Conservation (phyloP, 495 filamentous ascomycete genomes). For the Talaromyces adpressus region DNA sequence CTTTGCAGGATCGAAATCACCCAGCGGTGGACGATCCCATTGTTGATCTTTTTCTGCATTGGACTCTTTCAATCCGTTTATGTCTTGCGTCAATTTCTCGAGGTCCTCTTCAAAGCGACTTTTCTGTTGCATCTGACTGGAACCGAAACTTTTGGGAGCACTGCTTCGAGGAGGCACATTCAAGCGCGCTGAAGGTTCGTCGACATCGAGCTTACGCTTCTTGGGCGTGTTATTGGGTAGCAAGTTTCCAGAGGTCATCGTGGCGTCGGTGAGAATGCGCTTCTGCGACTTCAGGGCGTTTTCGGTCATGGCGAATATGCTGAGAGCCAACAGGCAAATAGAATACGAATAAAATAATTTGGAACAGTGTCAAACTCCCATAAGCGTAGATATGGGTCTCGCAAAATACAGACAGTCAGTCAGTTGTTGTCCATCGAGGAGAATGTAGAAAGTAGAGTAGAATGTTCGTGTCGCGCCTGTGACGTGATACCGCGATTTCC, state of each 20-base stretch:
- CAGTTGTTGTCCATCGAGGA: not conserved
- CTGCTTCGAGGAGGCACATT: constrained; percentile 54
- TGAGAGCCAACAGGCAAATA: not conserved
- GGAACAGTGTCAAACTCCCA: not conserved
- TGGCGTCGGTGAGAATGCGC: constrained; percentile 53
- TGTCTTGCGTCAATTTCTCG: constrained; percentile 91
- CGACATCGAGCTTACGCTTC: constrained; percentile 67
- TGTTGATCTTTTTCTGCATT: constrained; percentile 92
- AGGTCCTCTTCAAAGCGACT: constrained; percentile 93
- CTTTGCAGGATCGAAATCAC: constrained; percentile 60
- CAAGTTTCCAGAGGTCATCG: constrained; percentile 41
- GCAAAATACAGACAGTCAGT: not conserved
- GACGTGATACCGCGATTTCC: constrained; percentile 4
- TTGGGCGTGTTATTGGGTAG: constrained; percentile 50
- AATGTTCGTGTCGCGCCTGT: constrained; percentile 4
- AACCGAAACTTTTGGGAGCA: constrained; percentile 52
- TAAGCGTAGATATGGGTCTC: not conserved
- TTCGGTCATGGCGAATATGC: constrained; percentile 38
- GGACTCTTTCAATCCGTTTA: constrained; percentile 70
- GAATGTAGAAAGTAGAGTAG: not conserved
- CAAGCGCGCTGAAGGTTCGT: constrained; percentile 43
- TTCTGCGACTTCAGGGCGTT: constrained; percentile 45
- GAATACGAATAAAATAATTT: not conserved
- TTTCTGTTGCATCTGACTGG: constrained; percentile 66
- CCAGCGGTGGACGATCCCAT: constrained; percentile 76